These are phyloP conservation scores for Fremontodendron californicum DNA, from an alignment of 345 rosid species.

Conservation along the genomic window DNA sequence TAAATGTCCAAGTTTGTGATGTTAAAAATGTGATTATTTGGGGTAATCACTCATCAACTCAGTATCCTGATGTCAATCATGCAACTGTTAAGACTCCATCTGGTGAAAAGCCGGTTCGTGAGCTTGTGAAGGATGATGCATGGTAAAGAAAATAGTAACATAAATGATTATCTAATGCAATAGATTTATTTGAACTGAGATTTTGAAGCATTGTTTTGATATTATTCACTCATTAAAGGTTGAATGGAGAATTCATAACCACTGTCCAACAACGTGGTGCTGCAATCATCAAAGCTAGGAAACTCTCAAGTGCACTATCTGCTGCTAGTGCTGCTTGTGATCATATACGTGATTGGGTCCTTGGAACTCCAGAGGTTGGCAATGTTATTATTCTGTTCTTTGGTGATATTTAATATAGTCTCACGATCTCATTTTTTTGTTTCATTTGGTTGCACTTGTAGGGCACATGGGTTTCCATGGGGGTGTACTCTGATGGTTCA, in stretches of 20 bases:
- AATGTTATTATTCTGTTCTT: background rate
- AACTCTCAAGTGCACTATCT: slow-evolving; percentile 92
- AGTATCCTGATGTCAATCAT: slow-evolving; percentile 98
- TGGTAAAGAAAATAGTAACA: slow-evolving; percentile 42
- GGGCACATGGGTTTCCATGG: slow-evolving; percentile 99
- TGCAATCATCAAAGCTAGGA: slow-evolving; percentile 96
- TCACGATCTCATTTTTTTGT: slow-evolving; percentile 2
- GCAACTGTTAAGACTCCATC: slow-evolving; percentile 73
- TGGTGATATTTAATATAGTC: background rate
- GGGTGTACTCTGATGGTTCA: slow-evolving; percentile 96
- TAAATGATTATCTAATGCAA: background rate
- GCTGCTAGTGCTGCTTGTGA: slow-evolving; percentile 99
- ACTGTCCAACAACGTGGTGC: slow-evolving; percentile 99
- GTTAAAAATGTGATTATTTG: slow-evolving; percentile 94
- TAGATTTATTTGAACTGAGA: background rate
- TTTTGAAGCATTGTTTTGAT: background rate
- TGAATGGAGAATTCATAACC: slow-evolving; percentile 74
- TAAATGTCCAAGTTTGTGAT: slow-evolving; percentile 80
- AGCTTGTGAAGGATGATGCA: slow-evolving; percentile 77
- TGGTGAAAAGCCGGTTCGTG: slow-evolving; percentile 71
- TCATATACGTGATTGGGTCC: slow-evolving; percentile 98
- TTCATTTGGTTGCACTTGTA: slow-evolving; percentile 23
- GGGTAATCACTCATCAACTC: slow-evolving; percentile 98
- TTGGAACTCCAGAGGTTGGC: slow-evolving; percentile 91
- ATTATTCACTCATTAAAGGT: slow-evolving; percentile 41